phyloP scores from a whole-genome alignment of 768 basidiomycete species.

The Tricholoma saponaceum region DNA sequence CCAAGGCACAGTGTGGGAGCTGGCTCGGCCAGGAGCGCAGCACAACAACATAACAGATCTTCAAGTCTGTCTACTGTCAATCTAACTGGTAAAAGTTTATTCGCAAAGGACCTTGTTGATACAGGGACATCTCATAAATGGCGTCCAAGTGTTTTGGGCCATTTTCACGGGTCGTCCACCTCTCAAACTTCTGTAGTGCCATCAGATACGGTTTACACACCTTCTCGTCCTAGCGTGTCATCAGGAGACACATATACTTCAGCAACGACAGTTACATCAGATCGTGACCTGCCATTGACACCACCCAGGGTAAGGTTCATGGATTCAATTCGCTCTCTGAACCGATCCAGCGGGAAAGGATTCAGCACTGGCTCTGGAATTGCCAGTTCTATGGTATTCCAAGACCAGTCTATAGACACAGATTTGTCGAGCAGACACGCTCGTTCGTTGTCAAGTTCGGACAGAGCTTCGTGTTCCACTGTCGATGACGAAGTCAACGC shows the following conservation, averaged over 20 bases:
- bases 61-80: constrained; percentile 46
- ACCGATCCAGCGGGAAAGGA: constrained; percentile 27
- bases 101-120: constrained; percentile 4
- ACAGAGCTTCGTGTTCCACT: constrained; percentile 5
- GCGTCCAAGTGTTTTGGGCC: constrained; percentile 63
- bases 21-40: constrained; percentile 17
- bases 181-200: constrained; percentile 39
- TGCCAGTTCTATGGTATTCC: constrained; percentile 26
- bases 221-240: constrained; percentile 57
- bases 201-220: constrained; percentile 36
- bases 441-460: constrained; percentile 14
- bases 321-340: constrained; percentile 35
- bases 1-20: constrained; percentile 31
- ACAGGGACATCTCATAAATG: constrained; percentile 38
- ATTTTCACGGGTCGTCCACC: constrained; percentile 50
- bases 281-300: constrained; percentile 37
- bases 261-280: constrained; percentile 42
- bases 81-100: constrained; percentile 2
- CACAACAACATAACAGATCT: constrained; percentile 41
- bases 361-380: constrained; percentile 26
- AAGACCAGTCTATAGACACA: constrained; percentile 16
- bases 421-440: constrained; percentile 6
- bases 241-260: constrained; percentile 55
- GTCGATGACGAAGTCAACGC: constrained; percentile 7
- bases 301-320: constrained; percentile 36